Conservation (phyloP, 768 basidiomycete species). For the Fistulinella prunicolor region DNA sequence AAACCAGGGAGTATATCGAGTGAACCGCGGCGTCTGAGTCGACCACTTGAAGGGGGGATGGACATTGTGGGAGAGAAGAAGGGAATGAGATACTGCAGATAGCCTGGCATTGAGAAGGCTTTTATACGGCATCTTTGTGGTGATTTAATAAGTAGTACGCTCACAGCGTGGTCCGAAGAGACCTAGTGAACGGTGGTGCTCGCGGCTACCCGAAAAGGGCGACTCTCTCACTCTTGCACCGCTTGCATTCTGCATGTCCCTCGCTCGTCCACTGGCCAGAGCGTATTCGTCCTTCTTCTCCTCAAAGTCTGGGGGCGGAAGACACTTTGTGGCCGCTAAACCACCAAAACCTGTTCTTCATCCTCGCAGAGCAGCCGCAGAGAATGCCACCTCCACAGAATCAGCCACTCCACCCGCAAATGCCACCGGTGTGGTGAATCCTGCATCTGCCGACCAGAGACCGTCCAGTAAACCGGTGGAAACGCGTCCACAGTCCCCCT, state of each 20-base stretch:
- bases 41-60: background rate
- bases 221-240: background rate
- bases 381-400: constrained; percentile 39
- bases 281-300: constrained; percentile 79
- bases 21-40: constrained; percentile 15
- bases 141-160: too few species aligned
- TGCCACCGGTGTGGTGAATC: constrained; percentile 12
- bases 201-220: too few species aligned
- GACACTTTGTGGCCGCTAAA: constrained; percentile 75
- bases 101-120: too few species aligned
- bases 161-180: background rate
- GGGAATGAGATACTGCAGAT: too few species aligned
- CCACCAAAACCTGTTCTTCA: constrained; percentile 48
- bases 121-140: too few species aligned
- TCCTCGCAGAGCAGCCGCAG: constrained; percentile 37
- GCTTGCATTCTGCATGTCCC: constrained; percentile 41
- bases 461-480: constrained; percentile 23
- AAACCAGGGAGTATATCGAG: constrained; percentile 36
- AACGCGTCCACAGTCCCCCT: constrained; percentile 18
- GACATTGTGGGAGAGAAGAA: too few species aligned
- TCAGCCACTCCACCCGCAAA: constrained; percentile 19
- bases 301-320: constrained; percentile 69
- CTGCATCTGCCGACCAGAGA: constrained; percentile 27
- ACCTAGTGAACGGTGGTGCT: too few species aligned
- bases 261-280: constrained; percentile 48